A percentile compares a stretch with the other conserved stretches of the same genome.
These are phyloP conservation scores for Aspergillus homomorphus DNA, from an alignment of 495 filamentous ascomycete genomes.

Conservation along the genomic window DNA sequence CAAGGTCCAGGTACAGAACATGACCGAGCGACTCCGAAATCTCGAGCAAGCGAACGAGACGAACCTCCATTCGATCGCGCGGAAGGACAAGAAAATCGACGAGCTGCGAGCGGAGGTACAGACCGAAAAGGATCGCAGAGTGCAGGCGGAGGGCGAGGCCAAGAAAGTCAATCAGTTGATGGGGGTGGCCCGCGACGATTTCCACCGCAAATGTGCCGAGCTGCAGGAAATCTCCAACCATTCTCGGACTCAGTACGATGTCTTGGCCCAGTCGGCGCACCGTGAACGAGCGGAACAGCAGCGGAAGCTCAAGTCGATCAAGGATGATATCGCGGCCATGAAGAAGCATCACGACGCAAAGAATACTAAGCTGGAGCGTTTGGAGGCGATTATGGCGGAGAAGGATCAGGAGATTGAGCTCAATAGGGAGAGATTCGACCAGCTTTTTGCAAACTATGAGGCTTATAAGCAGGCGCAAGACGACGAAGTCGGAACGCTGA, in stretches of 20 bases:
- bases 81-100: constrained; percentile 79
- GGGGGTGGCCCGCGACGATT: constrained; percentile 51
- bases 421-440: constrained; percentile 57
- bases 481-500: constrained; percentile 52
- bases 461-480: constrained; percentile 64
- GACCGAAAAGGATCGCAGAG: constrained; percentile 60
- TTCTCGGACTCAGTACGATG: constrained; percentile 62
- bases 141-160: constrained; percentile 60
- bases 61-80: constrained; percentile 66
- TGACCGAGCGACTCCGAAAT: constrained; percentile 56
- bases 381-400: constrained; percentile 66
- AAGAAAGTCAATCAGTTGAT: constrained; percentile 60
- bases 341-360: constrained; percentile 41
- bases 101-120: constrained; percentile 65
- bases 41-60: constrained; percentile 68
- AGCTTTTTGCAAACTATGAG: constrained; percentile 53
- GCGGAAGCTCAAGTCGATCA: constrained; percentile 31
- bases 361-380: constrained; percentile 55
- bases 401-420: constrained; percentile 63
- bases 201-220: constrained; percentile 61
- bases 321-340: constrained; percentile 32
- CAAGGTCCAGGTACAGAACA: constrained; percentile 68
- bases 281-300: constrained; percentile 53
- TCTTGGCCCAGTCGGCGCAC: constrained; percentile 58
- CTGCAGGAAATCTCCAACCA: constrained; percentile 54